These are phyloP conservation scores for Picochlorum sp. DNA, from an alignment of 139 green algal species.

Conservation along the genomic window DNA sequence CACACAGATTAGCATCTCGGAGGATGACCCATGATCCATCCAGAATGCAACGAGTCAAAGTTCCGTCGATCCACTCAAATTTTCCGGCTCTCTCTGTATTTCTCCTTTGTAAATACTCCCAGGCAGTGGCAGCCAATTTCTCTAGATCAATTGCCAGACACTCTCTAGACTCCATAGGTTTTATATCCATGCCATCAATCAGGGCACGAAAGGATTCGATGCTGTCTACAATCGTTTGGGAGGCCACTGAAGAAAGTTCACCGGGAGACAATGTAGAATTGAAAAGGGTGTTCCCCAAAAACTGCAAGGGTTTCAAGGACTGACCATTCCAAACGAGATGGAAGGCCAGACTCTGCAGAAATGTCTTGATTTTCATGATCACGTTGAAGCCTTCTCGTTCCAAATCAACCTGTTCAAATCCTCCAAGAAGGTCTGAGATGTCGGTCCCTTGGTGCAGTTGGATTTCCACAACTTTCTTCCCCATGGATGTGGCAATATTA, in stretches of 20 bases:
- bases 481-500: slow-evolving; percentile 20
- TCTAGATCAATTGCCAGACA: slow-evolving; percentile 26
- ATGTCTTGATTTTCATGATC: not conserved
- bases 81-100: slow-evolving; percentile 39
- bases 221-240: not conserved
- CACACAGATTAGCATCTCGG: slow-evolving; percentile 94
- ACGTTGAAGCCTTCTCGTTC: slow-evolving; percentile 27
- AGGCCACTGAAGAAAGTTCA: not conserved
- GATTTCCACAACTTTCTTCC: slow-evolving; percentile 65
- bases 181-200: not conserved
- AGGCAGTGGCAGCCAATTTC: slow-evolving; percentile 19
- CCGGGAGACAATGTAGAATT: too few species aligned
- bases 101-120: not conserved
- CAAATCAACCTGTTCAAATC: slow-evolving; percentile 89
- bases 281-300: too few species aligned
- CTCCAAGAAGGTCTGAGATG: slow-evolving; percentile 91
- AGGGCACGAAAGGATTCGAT: not conserved
- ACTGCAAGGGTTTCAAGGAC: too few species aligned
- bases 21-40: slow-evolving; percentile 89
- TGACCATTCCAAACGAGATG: not conserved
- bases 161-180: slow-evolving; percentile 17
- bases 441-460: slow-evolving; percentile 79
- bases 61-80: slow-evolving; percentile 98
- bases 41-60: slow-evolving; percentile 70
- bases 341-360: not conserved